Evolutionary conservation across 2,329 filamentous ascomycete species (phyloP).

Genomic region (Fusarium equiseti): DNA sequence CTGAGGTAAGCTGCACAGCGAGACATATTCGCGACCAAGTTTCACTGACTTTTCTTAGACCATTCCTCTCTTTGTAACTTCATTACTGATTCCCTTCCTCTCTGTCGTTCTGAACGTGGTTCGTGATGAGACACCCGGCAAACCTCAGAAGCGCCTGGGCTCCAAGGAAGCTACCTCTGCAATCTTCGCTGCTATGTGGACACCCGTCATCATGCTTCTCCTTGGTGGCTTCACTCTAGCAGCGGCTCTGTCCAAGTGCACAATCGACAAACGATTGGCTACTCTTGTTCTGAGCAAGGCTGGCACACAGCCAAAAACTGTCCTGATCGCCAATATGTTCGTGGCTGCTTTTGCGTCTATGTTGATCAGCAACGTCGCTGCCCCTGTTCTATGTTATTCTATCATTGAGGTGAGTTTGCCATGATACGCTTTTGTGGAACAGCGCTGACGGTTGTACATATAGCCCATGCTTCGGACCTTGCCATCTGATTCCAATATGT

Average conservation of each 20-base stretch:
- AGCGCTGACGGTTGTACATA: slow-evolving; percentile 51
- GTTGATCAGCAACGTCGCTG: slow-evolving; percentile 99
- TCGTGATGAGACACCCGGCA: slow-evolving; percentile 71
- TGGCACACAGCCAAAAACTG: slow-evolving; percentile 87
- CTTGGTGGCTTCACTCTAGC: slow-evolving; percentile 96
- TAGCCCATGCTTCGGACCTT: slow-evolving; percentile 94
- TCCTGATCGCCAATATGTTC: slow-evolving; percentile 98
- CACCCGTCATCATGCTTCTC: slow-evolving; percentile 97
- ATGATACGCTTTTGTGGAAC: background rate
- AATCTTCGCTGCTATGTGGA: slow-evolving; percentile 98
- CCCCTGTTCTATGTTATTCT: slow-evolving; percentile 95
- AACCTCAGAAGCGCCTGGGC: slow-evolving; percentile 76
- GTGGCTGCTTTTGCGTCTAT: slow-evolving; percentile 98
- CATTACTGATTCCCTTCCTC: slow-evolving; percentile 91
- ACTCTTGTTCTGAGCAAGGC: slow-evolving; percentile 97
- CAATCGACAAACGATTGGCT: slow-evolving; percentile 96
- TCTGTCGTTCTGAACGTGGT: slow-evolving; percentile 89
- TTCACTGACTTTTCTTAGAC: slow-evolving; percentile 65
- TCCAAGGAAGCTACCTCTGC: slow-evolving; percentile 84
- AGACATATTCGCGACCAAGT: background rate
- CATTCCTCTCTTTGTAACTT: slow-evolving; percentile 96
- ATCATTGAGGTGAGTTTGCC: slow-evolving; percentile 82
- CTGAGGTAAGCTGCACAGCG: slow-evolving; percentile 72
- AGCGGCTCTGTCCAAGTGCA: slow-evolving; percentile 94
- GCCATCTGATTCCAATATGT: slow-evolving; percentile 89